These are phyloP conservation scores for Chloris gayana DNA, from an alignment of 176 grass and related monocot species.

Conservation along the genomic window DNA sequence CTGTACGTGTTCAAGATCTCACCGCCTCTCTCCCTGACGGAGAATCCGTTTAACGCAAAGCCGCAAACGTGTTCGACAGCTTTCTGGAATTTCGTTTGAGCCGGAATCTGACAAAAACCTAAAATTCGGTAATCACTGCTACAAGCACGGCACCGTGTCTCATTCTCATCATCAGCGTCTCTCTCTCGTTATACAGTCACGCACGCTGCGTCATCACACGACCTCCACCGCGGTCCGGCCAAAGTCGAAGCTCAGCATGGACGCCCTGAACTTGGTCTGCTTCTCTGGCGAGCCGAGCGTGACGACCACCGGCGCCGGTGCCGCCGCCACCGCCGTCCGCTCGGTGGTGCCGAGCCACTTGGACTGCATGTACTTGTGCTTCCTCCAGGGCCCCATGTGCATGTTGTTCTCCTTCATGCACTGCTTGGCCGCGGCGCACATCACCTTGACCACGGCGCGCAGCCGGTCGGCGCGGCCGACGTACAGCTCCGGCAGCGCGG, in stretches of 20 bases:
- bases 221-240: conserved; percentile 45
- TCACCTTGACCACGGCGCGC: conserved; percentile 65
- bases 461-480: conserved; percentile 81
- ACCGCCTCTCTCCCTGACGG: background rate
- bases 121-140: background rate
- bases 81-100: background rate
- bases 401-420: conserved; percentile 97
- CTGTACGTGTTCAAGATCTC: background rate
- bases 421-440: conserved; percentile 85
- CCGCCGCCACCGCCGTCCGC: conserved; percentile 7
- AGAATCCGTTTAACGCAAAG: too few species aligned
- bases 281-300: conserved; percentile 37
- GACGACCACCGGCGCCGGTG: background rate
- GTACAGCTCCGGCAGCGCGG: conserved; percentile 64
- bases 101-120: conserved; percentile 22
- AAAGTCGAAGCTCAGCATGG: conserved; percentile 89
- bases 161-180: background rate
- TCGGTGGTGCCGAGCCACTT: conserved; percentile 78
- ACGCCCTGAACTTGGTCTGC: conserved; percentile 71
- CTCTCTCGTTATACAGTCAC: background rate
- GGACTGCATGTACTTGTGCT: conserved; percentile 95
- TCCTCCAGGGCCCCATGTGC: conserved; percentile 90
- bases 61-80: background rate
- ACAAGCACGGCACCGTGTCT: background rate
- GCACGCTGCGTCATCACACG: conserved; percentile 13